Percentiles rank a stretch among this genome's conserved stretches.
These are phyloP conservation scores for Coniosporium tulheliwenetii DNA, from an alignment of 2,329 filamentous ascomycete species.

Conservation along the genomic window DNA sequence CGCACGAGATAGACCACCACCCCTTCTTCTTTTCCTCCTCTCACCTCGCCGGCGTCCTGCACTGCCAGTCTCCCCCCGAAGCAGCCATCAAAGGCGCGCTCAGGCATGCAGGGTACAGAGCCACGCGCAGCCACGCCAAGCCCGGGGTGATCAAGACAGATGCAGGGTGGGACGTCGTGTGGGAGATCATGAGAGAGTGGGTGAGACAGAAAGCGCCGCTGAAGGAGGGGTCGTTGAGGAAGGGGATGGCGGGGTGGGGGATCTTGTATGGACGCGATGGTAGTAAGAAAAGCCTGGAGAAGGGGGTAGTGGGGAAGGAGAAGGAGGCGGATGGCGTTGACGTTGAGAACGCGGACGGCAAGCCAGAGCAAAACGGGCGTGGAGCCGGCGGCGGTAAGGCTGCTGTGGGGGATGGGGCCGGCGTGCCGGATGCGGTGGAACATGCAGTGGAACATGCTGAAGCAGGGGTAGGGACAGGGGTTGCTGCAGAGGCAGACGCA, in stretches of 20 bases:
- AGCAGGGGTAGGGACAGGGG: slow-evolving; percentile 3
- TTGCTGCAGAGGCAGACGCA: slow-evolving; percentile 1
- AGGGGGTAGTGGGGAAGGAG: slow-evolving; percentile 14
- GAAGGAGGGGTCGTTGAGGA: slow-evolving; percentile 54
- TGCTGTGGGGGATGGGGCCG: slow-evolving; percentile 9
- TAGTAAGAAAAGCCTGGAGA: slow-evolving; percentile 11
- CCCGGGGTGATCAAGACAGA: slow-evolving; percentile 86
- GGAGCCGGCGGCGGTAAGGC: slow-evolving; percentile 10
- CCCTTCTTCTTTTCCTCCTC: slow-evolving; percentile 82
- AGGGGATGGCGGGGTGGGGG: slow-evolving; percentile 53
- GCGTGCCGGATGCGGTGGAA: slow-evolving; percentile 7
- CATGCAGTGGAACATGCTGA: slow-evolving; percentile 1
- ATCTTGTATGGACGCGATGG: slow-evolving; percentile 33
- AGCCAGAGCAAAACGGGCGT: slow-evolving; percentile 18
- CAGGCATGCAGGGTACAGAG: slow-evolving; percentile 62
- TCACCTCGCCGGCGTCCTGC: slow-evolving; percentile 58
- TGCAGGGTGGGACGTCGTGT: slow-evolving; percentile 77
- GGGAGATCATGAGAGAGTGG: slow-evolving; percentile 92
- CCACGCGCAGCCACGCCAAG: slow-evolving; percentile 76
- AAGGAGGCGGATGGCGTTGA: slow-evolving; percentile 11
- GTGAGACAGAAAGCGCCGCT: slow-evolving; percentile 64
- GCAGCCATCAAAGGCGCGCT: slow-evolving; percentile 70
- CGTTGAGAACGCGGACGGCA: slow-evolving; percentile 18
- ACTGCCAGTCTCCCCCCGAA: slow-evolving; percentile 65
- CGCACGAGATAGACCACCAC: slow-evolving; percentile 52